These are phyloP conservation scores for Boletus insuetus DNA, from an alignment of 768 basidiomycete genomes.

Conservation along the genomic window DNA sequence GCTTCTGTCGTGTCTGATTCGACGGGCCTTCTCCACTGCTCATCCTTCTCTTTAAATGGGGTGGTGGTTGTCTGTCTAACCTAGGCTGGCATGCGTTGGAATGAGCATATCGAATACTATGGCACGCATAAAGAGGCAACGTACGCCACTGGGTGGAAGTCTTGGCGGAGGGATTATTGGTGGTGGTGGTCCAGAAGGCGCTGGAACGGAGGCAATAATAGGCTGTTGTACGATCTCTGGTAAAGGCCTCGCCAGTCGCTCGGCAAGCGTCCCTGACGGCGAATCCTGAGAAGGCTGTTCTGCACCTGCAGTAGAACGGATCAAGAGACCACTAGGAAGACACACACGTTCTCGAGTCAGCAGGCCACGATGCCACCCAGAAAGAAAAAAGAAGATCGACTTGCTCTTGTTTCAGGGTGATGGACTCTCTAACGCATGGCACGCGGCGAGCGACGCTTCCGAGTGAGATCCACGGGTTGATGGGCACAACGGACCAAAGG, in stretches of 20 bases:
- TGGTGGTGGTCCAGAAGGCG: background rate
- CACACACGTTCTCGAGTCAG: slow-evolving; percentile 9
- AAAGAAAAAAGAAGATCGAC: slow-evolving; percentile 4
- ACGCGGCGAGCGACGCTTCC: background rate
- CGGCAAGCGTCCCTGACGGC: background rate
- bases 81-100: slow-evolving; percentile 11
- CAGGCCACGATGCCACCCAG: background rate
- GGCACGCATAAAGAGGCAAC: background rate
- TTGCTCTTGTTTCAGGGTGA: slow-evolving; percentile 24
- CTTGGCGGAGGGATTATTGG: background rate
- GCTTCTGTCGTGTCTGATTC: slow-evolving; percentile 11
- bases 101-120: background rate
- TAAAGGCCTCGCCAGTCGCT: background rate
- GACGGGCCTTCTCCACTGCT: background rate
- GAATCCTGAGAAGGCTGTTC: slow-evolving; percentile 2
- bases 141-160: slow-evolving; percentile 11
- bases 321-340: slow-evolving; percentile 12
- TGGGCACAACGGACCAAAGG: background rate
- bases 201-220: background rate
- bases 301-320: slow-evolving; percentile 10
- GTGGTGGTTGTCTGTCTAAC: slow-evolving; percentile 6
- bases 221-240: background rate
- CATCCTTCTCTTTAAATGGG: slow-evolving; percentile 13
- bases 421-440: slow-evolving; percentile 17
- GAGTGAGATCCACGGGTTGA: slow-evolving; percentile 7